Conservation (phyloP, 225 moss, liverwort and hornwort species). For the Climacium dendroides region DNA sequence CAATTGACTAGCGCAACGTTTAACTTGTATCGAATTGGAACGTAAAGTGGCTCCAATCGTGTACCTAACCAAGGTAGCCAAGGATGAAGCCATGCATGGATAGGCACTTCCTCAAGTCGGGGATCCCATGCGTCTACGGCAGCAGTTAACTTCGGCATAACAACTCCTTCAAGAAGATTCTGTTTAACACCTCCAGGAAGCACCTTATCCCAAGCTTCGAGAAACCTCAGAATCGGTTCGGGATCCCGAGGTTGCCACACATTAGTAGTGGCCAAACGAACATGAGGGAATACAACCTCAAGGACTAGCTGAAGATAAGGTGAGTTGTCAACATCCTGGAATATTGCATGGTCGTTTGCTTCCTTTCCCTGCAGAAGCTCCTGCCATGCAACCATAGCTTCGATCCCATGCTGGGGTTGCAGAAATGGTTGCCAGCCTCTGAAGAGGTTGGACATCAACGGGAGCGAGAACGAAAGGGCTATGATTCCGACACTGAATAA, state of each 20-base stretch:
- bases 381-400: constrained; percentile 54
- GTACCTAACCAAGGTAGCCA: constrained; percentile 81
- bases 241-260: constrained; percentile 88
- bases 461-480: constrained; percentile 62
- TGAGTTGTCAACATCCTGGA: constrained; percentile 50
- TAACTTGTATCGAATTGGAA: constrained; percentile 79
- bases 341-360: constrained; percentile 54
- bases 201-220: constrained; percentile 85
- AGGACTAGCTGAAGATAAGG: constrained; percentile 79
- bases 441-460: constrained; percentile 56
- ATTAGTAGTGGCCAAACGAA: constrained; percentile 60
- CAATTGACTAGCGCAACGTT: constrained; percentile 72
- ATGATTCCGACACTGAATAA: constrained; percentile 63
- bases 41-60: constrained; percentile 82
- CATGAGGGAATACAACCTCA: constrained; percentile 66
- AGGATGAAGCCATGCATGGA: constrained; percentile 96
- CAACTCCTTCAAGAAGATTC: constrained; percentile 63
- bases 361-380: constrained; percentile 67
- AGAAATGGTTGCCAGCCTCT: constrained; percentile 78
- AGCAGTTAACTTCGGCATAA: constrained; percentile 78
- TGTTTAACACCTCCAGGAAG: constrained; percentile 61
- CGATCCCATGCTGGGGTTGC: constrained; percentile 62
- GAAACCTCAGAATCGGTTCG: constrained; percentile 76
- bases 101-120: constrained; percentile 81
- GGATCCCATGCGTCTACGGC: constrained; percentile 96